Evolutionary conservation across 2,329 filamentous ascomycete genomes (phyloP), one percentile per base, ranked within the genome.

Genomic region (Epichloe gansuensis): DNA sequence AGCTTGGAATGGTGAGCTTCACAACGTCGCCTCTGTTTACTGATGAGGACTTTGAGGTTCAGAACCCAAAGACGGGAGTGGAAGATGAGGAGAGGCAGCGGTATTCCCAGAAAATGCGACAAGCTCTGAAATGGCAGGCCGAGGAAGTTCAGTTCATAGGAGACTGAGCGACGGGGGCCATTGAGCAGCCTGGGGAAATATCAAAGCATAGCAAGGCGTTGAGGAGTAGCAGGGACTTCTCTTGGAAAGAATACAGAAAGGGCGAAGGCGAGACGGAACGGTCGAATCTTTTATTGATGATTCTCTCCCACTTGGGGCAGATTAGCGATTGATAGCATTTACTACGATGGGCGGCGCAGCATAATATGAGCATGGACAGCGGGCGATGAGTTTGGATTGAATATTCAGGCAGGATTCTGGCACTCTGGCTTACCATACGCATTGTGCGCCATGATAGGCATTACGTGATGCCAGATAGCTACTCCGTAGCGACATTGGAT

Each of bases 111-210:
- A 78, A 73, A 59, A 91, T 95, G 86, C 78, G 87, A 57, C 73
- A 76, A 59, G 88, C 87, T 21, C 69, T 95, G 54, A 81, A 88
- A 69, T 74, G 75, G 58, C 88, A 94, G 68, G 88, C 88, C 9
- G 82, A 90, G 63, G 88, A 93, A 66, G 80, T 86, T 54, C 75
- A 83, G 58, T 89, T 88, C 67, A 79, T 91, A 65, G 79, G 57
- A 80, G 81, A 28, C 73, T 90, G 59, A 84, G 53, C 25, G 45
- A 45, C 15, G 42, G 21, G 43, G 2, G 17, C 13, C 21, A 6
- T 9, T 38, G 23, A 49, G 35, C 35, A 17, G 37, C 35, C 15
- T 15, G 37, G 15, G 34, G 3, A n/a, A 37, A 37, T 17, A 21
- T 35, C 15, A 11, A 37, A 44, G 35, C 28, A 37, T n/a, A 21